Conservation (phyloP, 495 filamentous ascomycete genomes). For the Xylaria curta region DNA sequence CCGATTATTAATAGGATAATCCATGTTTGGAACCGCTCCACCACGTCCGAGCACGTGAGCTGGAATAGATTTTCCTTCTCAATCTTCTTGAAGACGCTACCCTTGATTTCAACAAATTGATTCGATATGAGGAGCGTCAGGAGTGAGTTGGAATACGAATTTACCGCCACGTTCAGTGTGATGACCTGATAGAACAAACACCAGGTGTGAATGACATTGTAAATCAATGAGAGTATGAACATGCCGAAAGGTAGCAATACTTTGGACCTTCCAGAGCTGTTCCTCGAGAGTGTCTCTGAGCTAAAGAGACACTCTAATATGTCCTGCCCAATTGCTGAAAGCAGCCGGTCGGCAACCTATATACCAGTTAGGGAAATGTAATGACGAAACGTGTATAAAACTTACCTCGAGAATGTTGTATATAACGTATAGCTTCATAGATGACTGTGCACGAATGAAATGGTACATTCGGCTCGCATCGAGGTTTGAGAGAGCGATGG, state of each 20-base stretch:
- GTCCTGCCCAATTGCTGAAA: constrained; percentile 92
- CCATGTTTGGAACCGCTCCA: constrained; percentile 97
- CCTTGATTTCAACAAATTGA: constrained; percentile 98
- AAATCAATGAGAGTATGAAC: constrained; percentile 84
- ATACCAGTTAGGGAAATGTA: background rate
- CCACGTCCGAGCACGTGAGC: constrained; percentile 92
- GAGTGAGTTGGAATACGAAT: constrained; percentile 96
- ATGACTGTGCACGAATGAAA: constrained; percentile 92
- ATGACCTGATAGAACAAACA: constrained; percentile 96
- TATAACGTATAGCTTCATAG: constrained; percentile 98
- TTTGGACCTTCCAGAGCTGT: constrained; percentile 88
- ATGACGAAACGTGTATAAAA: background rate
- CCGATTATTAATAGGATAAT: constrained; percentile 96
- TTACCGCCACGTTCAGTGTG: constrained; percentile 96
- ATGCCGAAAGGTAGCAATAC: constrained; percentile 89
- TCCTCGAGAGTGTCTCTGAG: constrained; percentile 85
- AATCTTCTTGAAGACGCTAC: constrained; percentile 95
- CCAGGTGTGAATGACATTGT: constrained; percentile 85
- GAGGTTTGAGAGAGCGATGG: constrained; percentile 84
- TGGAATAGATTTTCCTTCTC: constrained; percentile 98
- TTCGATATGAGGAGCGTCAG: constrained; percentile 91
- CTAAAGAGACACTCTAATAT: constrained; percentile 96
- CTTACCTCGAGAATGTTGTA: constrained; percentile 90
- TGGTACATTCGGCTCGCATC: constrained; percentile 99
- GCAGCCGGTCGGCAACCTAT: constrained; percentile 76